Evolutionary conservation across 345 rosid genomes (phyloP), one percentile per base, ranked within the genome.

Genomic region (Camelina neglecta): DNA sequence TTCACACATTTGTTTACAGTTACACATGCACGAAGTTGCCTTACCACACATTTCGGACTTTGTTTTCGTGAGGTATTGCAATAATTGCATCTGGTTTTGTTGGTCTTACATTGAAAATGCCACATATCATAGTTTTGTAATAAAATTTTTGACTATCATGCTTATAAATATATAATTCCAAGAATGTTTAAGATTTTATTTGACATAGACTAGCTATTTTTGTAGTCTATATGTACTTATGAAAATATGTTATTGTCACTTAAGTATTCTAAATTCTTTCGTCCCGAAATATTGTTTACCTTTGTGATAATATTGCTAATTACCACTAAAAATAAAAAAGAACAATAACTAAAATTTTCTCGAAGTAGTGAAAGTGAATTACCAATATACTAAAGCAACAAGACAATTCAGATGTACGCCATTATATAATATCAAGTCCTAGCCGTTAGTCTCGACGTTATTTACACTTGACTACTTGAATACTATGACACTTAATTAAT

Each of bases 101-200:
- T 68, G 79, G 71, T 21, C 42, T 60, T 47, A 33, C 48, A 38
- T 75, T 48, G 42, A 47, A 58, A 58, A 65, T 63, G 41, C 12
- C 15, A 16, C 38, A 65, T 7, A 55, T 38, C 36, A 20, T 59
- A 33, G 5, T 13, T 65, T 50, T 45, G 13, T 55, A 15, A 15
- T 20, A 36, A 9, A 31, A 41, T 23, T 61, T 11, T n/a, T 61
- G 24, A 54, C 35, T 39, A 39, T 51, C 51, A 12, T 26, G 29
- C 50, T 49, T 49, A n/a, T 59, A 26, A 4, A 26, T 26, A 8
- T 1, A 61, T 11, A 39, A 33, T 21, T 16, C 23, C 26, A 15
- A 65, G 23, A 49, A 41, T 29, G 42, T 31, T 23, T 39, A 20
- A 41, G 50, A 65, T 23, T n/a, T 47, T 1, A 15, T 33, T 74